Evolutionary conservation across 2,329 filamentous ascomycete genomes (phyloP).

Genomic region (Chaetomiaceae sp.): DNA sequence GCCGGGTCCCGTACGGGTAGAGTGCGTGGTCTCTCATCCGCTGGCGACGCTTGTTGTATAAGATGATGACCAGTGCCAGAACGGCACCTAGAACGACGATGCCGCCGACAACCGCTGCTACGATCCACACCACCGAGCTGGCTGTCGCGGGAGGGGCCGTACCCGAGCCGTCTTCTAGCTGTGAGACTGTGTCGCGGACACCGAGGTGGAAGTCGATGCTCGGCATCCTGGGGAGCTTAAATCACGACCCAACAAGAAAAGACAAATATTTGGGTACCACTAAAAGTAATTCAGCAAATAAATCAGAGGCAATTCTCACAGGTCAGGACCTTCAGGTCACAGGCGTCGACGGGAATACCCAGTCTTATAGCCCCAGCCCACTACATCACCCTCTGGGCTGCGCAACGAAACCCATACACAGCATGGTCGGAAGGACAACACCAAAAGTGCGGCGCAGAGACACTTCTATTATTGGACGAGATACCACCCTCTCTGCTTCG

Average conservation of each 20-base stretch:
- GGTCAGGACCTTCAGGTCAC: too few relatives aligned
- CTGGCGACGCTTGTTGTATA: conserved; percentile 23
- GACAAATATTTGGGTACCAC: too few relatives aligned
- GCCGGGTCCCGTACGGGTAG: conserved; percentile 26
- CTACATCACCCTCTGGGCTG: too few relatives aligned
- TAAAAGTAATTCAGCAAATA: not conserved
- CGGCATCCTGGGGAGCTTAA: conserved; percentile 11
- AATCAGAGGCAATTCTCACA: too few relatives aligned
- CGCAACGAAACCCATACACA: too few relatives aligned
- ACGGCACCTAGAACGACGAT: conserved; percentile 25
- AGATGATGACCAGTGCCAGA: conserved; percentile 22
- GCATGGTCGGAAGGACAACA: too few relatives aligned
- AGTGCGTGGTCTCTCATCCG: conserved; percentile 23
- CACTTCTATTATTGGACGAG: conserved; percentile 12
- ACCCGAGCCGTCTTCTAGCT: not conserved
- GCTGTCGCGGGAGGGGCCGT: not conserved
- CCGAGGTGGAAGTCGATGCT: not conserved
- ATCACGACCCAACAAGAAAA: too few relatives aligned
- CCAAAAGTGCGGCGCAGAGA: not conserved
- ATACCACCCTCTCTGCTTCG: not conserved
- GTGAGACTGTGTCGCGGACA: not conserved
- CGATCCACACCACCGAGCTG: conserved; percentile 24
- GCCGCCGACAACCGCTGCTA: conserved; percentile 26
- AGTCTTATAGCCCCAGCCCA: too few relatives aligned
- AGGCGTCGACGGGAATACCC: too few relatives aligned